Percentiles rank a stretch among this genome's conserved stretches.
Evolutionary conservation across 2,329 filamentous ascomycete genomes (phyloP).

Genomic region (Scleromitrula shiraiana): DNA sequence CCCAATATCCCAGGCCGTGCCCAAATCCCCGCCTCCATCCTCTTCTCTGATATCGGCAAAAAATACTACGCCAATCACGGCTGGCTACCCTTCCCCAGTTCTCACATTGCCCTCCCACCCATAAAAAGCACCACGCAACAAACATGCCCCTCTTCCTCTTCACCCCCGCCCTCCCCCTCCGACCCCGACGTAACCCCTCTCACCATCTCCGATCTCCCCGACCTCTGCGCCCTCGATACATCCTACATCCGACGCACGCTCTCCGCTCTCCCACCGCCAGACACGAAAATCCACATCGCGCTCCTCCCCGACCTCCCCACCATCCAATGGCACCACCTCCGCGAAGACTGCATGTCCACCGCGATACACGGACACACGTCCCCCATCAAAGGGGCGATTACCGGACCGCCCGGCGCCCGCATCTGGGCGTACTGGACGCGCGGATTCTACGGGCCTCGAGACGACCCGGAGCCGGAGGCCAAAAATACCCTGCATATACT

Average conservation of each 20-base stretch:
- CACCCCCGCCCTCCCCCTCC: too few species aligned
- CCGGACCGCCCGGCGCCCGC: conserved; percentile 39
- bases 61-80: conserved; percentile 69
- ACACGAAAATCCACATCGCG: conserved; percentile 49
- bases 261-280: too few species aligned
- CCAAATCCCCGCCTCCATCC: conserved; percentile 58
- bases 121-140: too few species aligned
- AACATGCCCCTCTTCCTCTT: too few species aligned
- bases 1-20: conserved; percentile 29
- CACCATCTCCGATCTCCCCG: conserved; percentile 45
- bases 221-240: conserved; percentile 58
- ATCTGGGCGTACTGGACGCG: conserved; percentile 70
- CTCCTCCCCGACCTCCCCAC: conserved; percentile 60
- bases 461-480: conserved; percentile 31
- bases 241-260: conserved; percentile 43
- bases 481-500: conserved; percentile 65
- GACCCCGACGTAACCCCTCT: too few species aligned
- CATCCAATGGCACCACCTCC: conserved; percentile 68
- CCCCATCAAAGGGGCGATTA: conserved; percentile 60
- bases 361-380: conserved; percentile 50
- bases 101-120: conserved; percentile 57
- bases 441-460: conserved; percentile 51
- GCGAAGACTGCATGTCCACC: conserved; percentile 70
- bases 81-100: conserved; percentile 66
- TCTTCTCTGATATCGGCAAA: conserved; percentile 84